Base-by-base conservation (phyloP, 768 basidiomycete species). In the Mycena epipterygia region DNA sequence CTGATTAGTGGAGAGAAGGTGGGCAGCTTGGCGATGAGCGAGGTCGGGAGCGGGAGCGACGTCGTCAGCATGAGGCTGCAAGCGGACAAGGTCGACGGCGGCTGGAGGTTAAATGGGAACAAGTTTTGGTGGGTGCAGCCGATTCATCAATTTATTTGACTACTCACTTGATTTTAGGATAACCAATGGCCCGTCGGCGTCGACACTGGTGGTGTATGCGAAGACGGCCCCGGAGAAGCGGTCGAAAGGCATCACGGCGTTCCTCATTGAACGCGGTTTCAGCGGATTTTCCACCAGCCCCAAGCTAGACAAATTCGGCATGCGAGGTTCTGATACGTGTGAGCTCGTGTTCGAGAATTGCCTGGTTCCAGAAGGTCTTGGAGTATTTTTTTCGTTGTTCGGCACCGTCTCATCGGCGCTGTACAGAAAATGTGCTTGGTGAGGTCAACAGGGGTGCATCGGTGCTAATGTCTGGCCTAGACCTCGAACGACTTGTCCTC, bases 281-380 rank as follows among this genome's bases (percentile, higher is more conserved):
- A 80, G 87, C 48, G 97, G 95, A 1, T 97, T 97, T 80, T 95
- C 95, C 8, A 93, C 95, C 0, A 92, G 93, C 73, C 94, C 93
- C 68, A 96, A 97, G 75, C 85, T 98, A 25, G 97, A 98, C 80
- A 98, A 98, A 79, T 91, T 98, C 76, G 97, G 97, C 1, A 98
- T 98, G 97, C 85, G 97, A 74, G 97, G 97, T 42, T 95, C 94
- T 68, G 96, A 98, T 75, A 98, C 97, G 3, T 95, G 95, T 72
- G 97, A 98, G 78, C 83, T 98, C 27, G 90, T 97, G 23, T 98
- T 98, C 68, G 95, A 97, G 73, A 88, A 95, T 74, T 97, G 95
- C 74, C 88, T 92, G 74, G 93, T 98, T 5, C 95, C 97, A 1
- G 90, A 94, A 77, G 94, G 95, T 95, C 63, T 56, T 84, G 68